A percentile compares a stretch with the other conserved stretches of the same genome.
Conservation (phyloP, 2,329 filamentous ascomycete genomes). For the Paecilomyces sp. region DNA sequence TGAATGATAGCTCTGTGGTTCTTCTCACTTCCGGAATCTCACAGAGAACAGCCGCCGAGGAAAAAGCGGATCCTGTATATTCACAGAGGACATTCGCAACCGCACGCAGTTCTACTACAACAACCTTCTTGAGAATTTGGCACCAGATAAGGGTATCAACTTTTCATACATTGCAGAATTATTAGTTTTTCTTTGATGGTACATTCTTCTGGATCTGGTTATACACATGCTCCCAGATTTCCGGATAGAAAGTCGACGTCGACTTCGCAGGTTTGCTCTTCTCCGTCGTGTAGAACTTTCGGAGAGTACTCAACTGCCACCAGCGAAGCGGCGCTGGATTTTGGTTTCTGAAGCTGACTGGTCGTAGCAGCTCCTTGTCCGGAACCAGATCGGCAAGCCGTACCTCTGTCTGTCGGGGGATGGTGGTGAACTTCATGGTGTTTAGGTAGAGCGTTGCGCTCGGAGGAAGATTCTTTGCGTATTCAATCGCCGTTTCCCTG, state of each 20-base stretch:
- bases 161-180: background rate
- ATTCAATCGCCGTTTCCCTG: conserved; percentile 38
- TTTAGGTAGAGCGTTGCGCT: conserved; percentile 38
- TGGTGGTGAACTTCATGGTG: conserved; percentile 39
- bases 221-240: conserved; percentile 37
- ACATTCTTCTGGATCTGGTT: conserved; percentile 27
- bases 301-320: conserved; percentile 29
- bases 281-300: conserved; percentile 32
- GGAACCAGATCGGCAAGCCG: conserved; percentile 34
- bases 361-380: conserved; percentile 26
- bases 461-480: conserved; percentile 36
- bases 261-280: conserved; percentile 30
- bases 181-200: conserved; percentile 1
- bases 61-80: background rate
- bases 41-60: background rate
- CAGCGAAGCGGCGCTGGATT: conserved; percentile 28
- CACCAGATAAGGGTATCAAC: background rate
- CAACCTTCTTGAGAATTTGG: background rate
- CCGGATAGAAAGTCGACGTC: conserved; percentile 34
- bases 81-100: background rate
- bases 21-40: background rate
- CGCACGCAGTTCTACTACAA: background rate
- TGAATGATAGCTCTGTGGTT: background rate
- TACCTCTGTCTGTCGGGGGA: conserved; percentile 35
- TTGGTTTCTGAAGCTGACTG: conserved; percentile 34